Evolutionary conservation across 768 basidiomycete species (phyloP).

Genomic region (Royoungia palumana): DNA sequence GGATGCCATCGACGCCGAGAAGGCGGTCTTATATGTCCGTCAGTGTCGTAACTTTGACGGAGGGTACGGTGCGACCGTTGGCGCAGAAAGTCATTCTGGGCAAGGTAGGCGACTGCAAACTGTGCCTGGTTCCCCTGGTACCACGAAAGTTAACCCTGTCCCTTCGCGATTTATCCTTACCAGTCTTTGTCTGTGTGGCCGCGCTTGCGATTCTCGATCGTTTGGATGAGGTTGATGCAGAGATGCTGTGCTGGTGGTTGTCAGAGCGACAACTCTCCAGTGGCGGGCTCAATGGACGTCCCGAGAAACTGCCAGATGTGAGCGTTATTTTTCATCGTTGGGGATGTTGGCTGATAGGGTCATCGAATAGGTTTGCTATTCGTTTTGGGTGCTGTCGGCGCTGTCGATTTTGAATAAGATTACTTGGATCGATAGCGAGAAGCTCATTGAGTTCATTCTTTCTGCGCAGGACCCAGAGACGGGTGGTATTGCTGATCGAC

Average conservation of each 20-base stretch:
- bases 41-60: slow-evolving; percentile 93
- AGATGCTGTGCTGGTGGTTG: slow-evolving; percentile 91
- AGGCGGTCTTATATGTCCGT: slow-evolving; percentile 66
- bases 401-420: slow-evolving; percentile 81
- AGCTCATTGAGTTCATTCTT: slow-evolving; percentile 77
- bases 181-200: slow-evolving; percentile 88
- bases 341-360: background rate
- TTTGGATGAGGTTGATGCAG: slow-evolving; percentile 72
- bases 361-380: slow-evolving; percentile 72
- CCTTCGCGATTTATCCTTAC: background rate
- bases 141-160: background rate
- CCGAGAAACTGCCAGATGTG: slow-evolving; percentile 96
- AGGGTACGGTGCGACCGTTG: slow-evolving; percentile 80
- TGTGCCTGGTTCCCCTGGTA: no score
- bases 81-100: slow-evolving; percentile 90
- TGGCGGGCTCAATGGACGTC: slow-evolving; percentile 95
- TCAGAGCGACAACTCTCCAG: slow-evolving; percentile 89
- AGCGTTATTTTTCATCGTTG: slow-evolving; percentile 17
- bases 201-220: slow-evolving; percentile 84
- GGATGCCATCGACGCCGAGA: slow-evolving; percentile 62
- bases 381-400: slow-evolving; percentile 92
- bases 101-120: slow-evolving; percentile 56
- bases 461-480: slow-evolving; percentile 85
- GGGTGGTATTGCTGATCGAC: slow-evolving; percentile 93
- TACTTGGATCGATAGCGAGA: slow-evolving; percentile 83